phyloP scores from a whole-genome alignment of 2,329 filamentous ascomycete species.

The Aureobasidium pullulans region DNA sequence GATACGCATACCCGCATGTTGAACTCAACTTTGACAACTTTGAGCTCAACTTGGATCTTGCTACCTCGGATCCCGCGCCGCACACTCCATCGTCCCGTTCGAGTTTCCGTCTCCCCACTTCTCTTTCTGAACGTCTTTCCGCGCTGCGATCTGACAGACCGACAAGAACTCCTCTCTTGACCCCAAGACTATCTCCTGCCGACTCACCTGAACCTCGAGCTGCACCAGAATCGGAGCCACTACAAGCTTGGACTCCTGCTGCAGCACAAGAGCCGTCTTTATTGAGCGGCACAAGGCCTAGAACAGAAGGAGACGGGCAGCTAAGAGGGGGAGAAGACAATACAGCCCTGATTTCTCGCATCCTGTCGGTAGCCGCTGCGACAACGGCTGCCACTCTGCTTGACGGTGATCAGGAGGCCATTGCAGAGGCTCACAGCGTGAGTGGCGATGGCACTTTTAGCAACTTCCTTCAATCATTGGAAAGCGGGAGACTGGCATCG shows the following conservation, averaged over 20 bases:
- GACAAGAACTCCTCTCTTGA: background rate
- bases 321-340: conserved; percentile 52
- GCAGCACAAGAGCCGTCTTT: background rate
- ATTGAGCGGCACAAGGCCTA: background rate
- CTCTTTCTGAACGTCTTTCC: conserved; percentile 23
- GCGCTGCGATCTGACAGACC: conserved; percentile 26
- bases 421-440: conserved; percentile 48
- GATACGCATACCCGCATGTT: conserved; percentile 14
- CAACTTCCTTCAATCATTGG: conserved; percentile 55
- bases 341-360: conserved; percentile 52
- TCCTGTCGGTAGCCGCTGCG: conserved; percentile 56
- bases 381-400: conserved; percentile 59
- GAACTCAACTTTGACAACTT: conserved; percentile 26
- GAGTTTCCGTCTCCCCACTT: conserved; percentile 17
- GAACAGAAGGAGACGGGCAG: conserved; percentile 40
- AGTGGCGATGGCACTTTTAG: conserved; percentile 53
- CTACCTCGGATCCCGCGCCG: conserved; percentile 16
- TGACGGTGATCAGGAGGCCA: conserved; percentile 49
- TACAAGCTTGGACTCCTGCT: background rate
- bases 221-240: background rate
- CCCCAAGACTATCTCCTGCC: background rate
- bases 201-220: background rate
- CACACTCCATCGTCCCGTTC: conserved; percentile 13
- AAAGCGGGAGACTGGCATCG: conserved; percentile 53
- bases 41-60: conserved; percentile 32